Percentiles rank a stretch among this genome's conserved stretches.
These are phyloP conservation scores for Fusarium circinatum DNA, from an alignment of 2,329 filamentous ascomycete species.

Conservation along the genomic window DNA sequence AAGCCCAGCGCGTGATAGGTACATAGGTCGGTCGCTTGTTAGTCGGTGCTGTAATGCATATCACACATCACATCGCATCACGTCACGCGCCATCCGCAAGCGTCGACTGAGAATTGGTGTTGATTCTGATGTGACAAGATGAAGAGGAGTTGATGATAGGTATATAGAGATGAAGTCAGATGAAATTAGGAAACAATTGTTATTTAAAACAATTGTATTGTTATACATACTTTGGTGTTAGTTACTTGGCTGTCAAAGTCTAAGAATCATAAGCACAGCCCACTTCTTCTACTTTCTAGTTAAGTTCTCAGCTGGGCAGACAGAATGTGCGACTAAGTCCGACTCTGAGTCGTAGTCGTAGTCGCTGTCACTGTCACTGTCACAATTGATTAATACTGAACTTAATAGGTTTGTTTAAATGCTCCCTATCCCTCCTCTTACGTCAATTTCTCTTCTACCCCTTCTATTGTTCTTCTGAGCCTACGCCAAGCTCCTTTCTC, in stretches of 20 bases:
- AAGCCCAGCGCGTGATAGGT: constrained; percentile 3
- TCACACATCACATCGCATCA: constrained; percentile 20
- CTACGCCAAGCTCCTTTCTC: not conserved
- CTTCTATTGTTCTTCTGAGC: not conserved
- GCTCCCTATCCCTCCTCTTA: constrained; percentile 8
- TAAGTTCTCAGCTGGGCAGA: not conserved
- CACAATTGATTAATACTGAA: constrained; percentile 9
- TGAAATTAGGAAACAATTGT: not conserved
- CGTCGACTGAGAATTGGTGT: constrained; percentile 1
- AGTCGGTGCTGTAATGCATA: constrained; percentile 2
- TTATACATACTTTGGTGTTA: not conserved
- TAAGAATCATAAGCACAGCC: constrained; percentile 22
- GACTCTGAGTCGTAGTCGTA: constrained; percentile 26
- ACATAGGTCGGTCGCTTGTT: not conserved
- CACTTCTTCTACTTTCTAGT: not conserved
- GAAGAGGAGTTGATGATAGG: not conserved
- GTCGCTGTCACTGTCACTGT: not conserved
- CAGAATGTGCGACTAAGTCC: constrained; percentile 4
- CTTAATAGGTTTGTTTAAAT: constrained; percentile 19
- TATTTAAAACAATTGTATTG: not conserved
- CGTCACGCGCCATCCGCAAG: constrained; percentile 31
- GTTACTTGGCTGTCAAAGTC: not conserved
- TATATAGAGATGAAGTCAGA: not conserved
- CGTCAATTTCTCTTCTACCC: not conserved
- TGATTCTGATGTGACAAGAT: not conserved